Evolutionary conservation across 208 protist species (phyloP), one percentile per base, ranked within the genome.

Genomic region (Porcisia hertigi): DNA sequence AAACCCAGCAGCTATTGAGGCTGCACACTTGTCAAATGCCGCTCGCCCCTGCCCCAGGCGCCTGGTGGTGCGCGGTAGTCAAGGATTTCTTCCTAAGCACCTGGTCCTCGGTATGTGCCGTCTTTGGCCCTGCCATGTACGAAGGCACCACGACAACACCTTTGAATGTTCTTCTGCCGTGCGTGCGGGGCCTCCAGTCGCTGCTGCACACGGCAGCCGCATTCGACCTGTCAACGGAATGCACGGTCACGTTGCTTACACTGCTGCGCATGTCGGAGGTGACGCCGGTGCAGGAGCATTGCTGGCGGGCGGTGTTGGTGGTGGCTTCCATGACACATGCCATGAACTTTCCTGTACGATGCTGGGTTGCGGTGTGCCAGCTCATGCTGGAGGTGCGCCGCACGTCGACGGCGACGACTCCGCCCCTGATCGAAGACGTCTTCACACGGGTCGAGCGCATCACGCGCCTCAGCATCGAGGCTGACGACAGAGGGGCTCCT

Each of bases 191-290:
- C 1, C 85, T 97, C 59, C 85, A 92, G 76, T 84, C 88, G 60
- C 82, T 93, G 64, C 79, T 97, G 71, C 84, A 85, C 65, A 83
- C 87, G 66, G 88, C 89, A 23, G 85, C 93, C n/a, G 80, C 88
- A 53, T 97, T 95, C 78, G 84, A 86, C 30, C 82, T 95, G n/a
- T 79, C 83, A 39, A 95, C 89, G 8, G 93, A 97, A 82, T 92
- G 88, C 71, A 90, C 91, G 39, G 90, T 88, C 16, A 89, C 90
- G 43, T 79, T 95, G 73, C 62, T 90, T 23, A 84, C 88, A 20
- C 75, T 96, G 49, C 75, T 97, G 69, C 84, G 84, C 64, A 90
- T 94, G 82, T 77, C 85, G 25, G 81, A 87, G 45, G 85, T 79
- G 69, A 86, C 82, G 16, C 66, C 81, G 14, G 80, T 93, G 70